Percentiles rank a stretch among this genome's conserved stretches.
These are phyloP conservation scores for Leishmania aethiopica DNA, from an alignment of 208 protist species.

Conservation along the genomic window DNA sequence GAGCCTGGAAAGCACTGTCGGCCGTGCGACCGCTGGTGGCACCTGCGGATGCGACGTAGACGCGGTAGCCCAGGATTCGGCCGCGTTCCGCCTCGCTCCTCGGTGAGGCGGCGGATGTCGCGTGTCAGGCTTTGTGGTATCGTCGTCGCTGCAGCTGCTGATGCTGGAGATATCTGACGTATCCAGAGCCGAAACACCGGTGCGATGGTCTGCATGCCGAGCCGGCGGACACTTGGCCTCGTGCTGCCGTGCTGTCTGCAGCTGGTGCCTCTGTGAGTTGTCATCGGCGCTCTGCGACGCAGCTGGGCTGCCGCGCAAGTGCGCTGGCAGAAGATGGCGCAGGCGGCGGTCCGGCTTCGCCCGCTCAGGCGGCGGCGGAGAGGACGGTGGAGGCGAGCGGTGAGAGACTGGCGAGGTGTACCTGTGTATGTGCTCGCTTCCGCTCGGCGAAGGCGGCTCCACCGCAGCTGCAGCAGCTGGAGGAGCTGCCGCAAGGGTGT, in stretches of 20 bases:
- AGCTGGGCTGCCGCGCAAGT: constrained; percentile 6
- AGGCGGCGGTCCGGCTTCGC: constrained; percentile 43
- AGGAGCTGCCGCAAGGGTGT: neutral
- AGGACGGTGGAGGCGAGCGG: neutral
- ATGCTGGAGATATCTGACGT: constrained; percentile 14
- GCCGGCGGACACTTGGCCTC: neutral
- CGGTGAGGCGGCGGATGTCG: neutral
- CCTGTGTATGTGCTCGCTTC: neutral
- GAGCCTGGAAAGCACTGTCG: neutral
- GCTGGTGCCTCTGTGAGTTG: neutral
- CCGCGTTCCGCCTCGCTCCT: neutral
- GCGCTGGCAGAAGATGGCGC: constrained; percentile 42
- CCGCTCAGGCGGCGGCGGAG: neutral
- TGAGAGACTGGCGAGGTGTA: neutral
- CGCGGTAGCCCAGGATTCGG: neutral
- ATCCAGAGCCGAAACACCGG: neutral
- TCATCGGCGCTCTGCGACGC: neutral
- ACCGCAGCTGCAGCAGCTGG: neutral
- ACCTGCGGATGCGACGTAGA: neutral
- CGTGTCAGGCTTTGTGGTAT: neutral
- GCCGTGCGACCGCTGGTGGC: neutral
- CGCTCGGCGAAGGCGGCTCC: neutral
- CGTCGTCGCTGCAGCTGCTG: constrained; percentile 12
- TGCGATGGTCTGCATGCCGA: no score
- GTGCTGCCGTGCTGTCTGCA: neutral